These are phyloP conservation scores for Ceratobasidium sp. DNA, from an alignment of 1,284 basidiomycete species.

Conservation along the genomic window DNA sequence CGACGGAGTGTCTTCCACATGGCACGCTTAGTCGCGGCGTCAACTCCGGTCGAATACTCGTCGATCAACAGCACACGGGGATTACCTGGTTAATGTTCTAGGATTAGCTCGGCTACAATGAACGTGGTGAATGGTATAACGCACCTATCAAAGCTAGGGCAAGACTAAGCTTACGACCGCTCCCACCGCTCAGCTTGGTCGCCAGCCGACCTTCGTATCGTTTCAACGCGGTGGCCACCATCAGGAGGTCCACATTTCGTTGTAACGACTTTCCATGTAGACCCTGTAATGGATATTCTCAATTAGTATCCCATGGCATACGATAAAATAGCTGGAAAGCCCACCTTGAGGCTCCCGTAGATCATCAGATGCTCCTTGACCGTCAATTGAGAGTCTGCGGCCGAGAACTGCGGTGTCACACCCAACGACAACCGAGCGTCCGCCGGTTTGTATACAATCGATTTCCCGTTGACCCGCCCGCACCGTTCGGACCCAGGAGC, in stretches of 20 bases:
- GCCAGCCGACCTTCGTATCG: slow-evolving; percentile 75
- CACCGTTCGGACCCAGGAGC: slow-evolving; percentile 82
- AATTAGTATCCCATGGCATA: slow-evolving; percentile 59
- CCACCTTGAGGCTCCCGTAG: slow-evolving; percentile 54
- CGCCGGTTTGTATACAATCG: slow-evolving; percentile 69
- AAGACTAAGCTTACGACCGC: slow-evolving; percentile 80
- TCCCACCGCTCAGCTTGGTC: slow-evolving; percentile 79
- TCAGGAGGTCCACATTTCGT: slow-evolving; percentile 67
- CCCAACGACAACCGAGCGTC: slow-evolving; percentile 73
- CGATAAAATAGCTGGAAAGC: slow-evolving; percentile 40
- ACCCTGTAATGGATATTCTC: slow-evolving; percentile 63
- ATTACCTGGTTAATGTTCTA: slow-evolving; percentile 62
- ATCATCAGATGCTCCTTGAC: slow-evolving; percentile 75
- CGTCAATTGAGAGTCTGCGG: slow-evolving; percentile 79
- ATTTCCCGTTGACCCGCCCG: slow-evolving; percentile 71
- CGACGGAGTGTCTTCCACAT: slow-evolving; percentile 81
- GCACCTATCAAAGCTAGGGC: slow-evolving; percentile 81
- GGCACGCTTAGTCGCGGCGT: slow-evolving; percentile 83
- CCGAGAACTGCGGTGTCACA: slow-evolving; percentile 85
- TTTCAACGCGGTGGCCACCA: slow-evolving; percentile 67
- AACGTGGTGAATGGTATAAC: slow-evolving; percentile 40
- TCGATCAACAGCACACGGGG: slow-evolving; percentile 82
- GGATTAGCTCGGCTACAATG: background rate
- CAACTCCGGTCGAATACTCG: slow-evolving; percentile 84
- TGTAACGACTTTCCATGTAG: slow-evolving; percentile 64